These are phyloP conservation scores for Excoecaria cochinchinensis DNA, from an alignment of 345 rosid genomes.

Conservation along the genomic window DNA sequence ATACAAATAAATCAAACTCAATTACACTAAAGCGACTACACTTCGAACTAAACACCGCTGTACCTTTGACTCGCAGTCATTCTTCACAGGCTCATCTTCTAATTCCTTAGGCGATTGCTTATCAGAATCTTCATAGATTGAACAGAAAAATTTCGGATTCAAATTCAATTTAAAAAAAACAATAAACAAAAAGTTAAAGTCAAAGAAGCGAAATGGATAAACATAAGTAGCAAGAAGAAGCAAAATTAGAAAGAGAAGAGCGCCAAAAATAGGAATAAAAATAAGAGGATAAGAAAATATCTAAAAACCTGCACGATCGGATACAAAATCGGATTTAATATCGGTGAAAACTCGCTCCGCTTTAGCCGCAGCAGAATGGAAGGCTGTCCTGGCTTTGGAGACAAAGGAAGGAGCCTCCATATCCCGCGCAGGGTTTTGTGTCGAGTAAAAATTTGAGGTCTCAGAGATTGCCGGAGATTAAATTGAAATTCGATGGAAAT, in stretches of 20 bases:
- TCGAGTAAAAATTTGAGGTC: conserved; percentile 18
- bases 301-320: conserved; percentile 63
- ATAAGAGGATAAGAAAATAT: conserved; percentile 6
- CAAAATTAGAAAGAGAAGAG: conserved; percentile 9
- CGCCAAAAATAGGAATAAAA: conserved; percentile 11
- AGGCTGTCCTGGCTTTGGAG: conserved; percentile 83
- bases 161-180: background rate
- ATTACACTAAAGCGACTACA: background rate
- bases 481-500: background rate
- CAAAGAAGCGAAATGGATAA: background rate
- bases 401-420: conserved; percentile 79
- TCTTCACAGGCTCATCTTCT: conserved; percentile 24
- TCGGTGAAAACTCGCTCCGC: conserved; percentile 90
- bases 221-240: background rate
- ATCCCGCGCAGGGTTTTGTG: conserved; percentile 39
- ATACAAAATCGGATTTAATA: conserved; percentile 58
- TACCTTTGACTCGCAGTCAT: conserved; percentile 53
- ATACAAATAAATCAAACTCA: background rate
- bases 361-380: conserved; percentile 94
- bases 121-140: conserved; percentile 50
- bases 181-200: background rate
- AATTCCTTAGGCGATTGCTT: conserved; percentile 34
- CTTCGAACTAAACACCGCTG: background rate
- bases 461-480: background rate
- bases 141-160: background rate